These are phyloP conservation scores for Pinus albicaulis DNA, from an alignment of 75 land plant species.

Conservation along the genomic window DNA sequence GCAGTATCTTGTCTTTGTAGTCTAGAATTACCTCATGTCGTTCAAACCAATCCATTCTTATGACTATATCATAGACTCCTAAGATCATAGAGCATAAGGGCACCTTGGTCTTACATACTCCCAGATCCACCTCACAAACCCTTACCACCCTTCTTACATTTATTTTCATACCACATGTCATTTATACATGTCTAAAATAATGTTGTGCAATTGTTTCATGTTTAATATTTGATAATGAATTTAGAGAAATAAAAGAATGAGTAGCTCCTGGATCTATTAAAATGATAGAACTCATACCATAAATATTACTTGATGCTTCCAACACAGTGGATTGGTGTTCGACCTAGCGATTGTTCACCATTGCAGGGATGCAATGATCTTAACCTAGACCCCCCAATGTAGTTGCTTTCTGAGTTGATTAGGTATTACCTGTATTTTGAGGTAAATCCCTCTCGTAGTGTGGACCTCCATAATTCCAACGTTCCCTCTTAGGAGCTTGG, in stretches of 20 bases:
- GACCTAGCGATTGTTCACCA: neutral
- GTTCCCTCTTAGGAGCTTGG: no score
- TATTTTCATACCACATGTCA: no score
- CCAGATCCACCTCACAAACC: neutral
- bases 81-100: no score
- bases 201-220: no score
- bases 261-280: neutral
- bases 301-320: neutral
- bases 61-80: neutral
- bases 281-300: no score
- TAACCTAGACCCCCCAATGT: neutral
- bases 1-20: neutral
- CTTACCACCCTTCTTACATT: no score
- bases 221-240: neutral
- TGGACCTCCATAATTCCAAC: no score
- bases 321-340: neutral
- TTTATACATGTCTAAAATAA: no score
- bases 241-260: neutral
- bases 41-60: neutral
- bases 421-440: no score
- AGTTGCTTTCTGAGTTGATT: no score
- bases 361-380: neutral
- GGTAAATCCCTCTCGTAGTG: no score
- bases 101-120: neutral
- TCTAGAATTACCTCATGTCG: neutral